phyloP scores from a whole-genome alignment of 495 filamentous ascomycete genomes.

The Xylaria acuta region DNA sequence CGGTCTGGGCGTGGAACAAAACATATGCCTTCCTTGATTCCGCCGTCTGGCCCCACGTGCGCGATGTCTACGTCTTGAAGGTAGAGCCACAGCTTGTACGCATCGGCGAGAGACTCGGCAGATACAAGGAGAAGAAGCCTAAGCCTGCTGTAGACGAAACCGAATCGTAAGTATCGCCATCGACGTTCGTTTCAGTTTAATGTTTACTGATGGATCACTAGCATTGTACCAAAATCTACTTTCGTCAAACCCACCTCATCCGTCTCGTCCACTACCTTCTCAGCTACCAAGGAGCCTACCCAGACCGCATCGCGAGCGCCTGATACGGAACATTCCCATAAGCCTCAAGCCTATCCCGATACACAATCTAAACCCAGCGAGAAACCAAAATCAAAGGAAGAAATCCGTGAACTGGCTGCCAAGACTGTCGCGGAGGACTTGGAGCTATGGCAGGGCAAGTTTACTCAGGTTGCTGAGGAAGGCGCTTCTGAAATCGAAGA shows the following conservation, averaged over 20 bases:
- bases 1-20: constrained; percentile 70
- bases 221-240: constrained; percentile 28
- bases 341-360: not conserved
- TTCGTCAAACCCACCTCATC: constrained; percentile 50
- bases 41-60: constrained; percentile 78
- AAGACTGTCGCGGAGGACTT: constrained; percentile 81
- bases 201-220: constrained; percentile 21
- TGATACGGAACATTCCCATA: constrained; percentile 14
- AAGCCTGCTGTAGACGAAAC: constrained; percentile 30
- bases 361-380: constrained; percentile 35
- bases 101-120: constrained; percentile 87
- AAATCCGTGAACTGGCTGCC: constrained; percentile 56
- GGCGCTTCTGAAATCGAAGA: constrained; percentile 79
- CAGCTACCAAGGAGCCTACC: constrained; percentile 13
- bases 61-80: constrained; percentile 82
- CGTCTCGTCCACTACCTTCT: constrained; percentile 29
- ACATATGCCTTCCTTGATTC: constrained; percentile 71
- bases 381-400: constrained; percentile 41
- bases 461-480: constrained; percentile 79
- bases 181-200: not conserved
- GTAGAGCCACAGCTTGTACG: constrained; percentile 94
- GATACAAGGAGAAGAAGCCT: constrained; percentile 58
- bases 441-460: constrained; percentile 81
- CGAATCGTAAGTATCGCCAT: constrained; percentile 31
- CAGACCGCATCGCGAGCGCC: constrained; percentile 15